Conservation (phyloP, 2,329 filamentous ascomycete species). For the Diaporthe vaccinii region DNA sequence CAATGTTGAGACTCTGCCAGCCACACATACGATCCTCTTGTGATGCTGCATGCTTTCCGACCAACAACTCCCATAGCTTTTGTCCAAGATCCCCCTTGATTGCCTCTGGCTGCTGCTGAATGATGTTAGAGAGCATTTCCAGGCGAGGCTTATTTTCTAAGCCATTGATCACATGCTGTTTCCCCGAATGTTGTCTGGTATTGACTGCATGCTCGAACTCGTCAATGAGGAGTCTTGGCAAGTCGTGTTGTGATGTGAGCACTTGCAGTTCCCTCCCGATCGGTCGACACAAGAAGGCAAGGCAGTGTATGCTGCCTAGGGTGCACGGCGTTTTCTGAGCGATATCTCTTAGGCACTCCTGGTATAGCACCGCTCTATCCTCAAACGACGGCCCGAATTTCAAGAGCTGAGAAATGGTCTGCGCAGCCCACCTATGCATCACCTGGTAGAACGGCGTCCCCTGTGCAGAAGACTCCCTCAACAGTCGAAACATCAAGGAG, state of each 20-base stretch:
- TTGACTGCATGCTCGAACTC: slow-evolving; percentile 72
- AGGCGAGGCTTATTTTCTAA: slow-evolving; percentile 65
- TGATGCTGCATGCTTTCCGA: slow-evolving; percentile 73
- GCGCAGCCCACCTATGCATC: slow-evolving; percentile 38
- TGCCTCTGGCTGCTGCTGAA: slow-evolving; percentile 69
- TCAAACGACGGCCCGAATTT: slow-evolving; percentile 64
- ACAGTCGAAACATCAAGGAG: slow-evolving; percentile 72
- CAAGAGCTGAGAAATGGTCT: slow-evolving; percentile 58
- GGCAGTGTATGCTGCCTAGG: slow-evolving; percentile 81
- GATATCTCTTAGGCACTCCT: slow-evolving; percentile 78
- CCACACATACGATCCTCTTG: slow-evolving; percentile 73
- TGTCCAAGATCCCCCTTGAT: slow-evolving; percentile 73
- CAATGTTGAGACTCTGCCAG: slow-evolving; percentile 75
- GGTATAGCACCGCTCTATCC: slow-evolving; percentile 73
- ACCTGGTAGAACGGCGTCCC: slow-evolving; percentile 56
- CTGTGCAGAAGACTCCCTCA: slow-evolving; percentile 77
- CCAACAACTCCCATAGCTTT: slow-evolving; percentile 79
- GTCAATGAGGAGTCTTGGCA: slow-evolving; percentile 73
- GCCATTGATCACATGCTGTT: slow-evolving; percentile 61
- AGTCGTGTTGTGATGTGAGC: slow-evolving; percentile 72
- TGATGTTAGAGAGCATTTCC: slow-evolving; percentile 69
- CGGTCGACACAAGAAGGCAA: slow-evolving; percentile 60
- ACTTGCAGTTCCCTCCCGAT: slow-evolving; percentile 65
- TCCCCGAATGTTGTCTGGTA: slow-evolving; percentile 56
- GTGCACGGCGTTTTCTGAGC: slow-evolving; percentile 72